phyloP scores from a whole-genome alignment of 306 rosid species.

The Hippophae rhamnoides region DNA sequence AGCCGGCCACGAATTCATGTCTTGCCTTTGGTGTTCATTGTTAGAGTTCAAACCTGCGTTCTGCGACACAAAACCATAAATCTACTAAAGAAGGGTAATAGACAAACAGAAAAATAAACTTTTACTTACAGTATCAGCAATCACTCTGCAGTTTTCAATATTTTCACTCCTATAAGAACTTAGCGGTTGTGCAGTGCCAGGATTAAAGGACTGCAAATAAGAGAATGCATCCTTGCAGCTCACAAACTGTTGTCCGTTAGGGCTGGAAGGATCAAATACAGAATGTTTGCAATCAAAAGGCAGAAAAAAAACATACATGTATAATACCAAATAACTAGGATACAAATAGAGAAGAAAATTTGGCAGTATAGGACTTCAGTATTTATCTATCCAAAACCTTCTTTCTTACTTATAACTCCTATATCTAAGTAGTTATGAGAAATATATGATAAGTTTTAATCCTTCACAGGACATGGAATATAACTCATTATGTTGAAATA shows the following conservation, averaged over 20 bases:
- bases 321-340: neutral
- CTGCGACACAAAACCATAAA: constrained; percentile 28
- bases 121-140: constrained; percentile 39
- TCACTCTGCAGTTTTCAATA: constrained; percentile 21
- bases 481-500: too few species aligned
- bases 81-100: constrained; percentile 2
- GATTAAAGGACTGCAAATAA: constrained; percentile 45
- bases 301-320: neutral
- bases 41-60: constrained; percentile 30
- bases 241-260: constrained; percentile 68
- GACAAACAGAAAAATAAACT: neutral
- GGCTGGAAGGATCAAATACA: constrained; percentile 45
- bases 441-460: too few species aligned
- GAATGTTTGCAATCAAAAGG: constrained; percentile 9
- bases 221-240: constrained; percentile 67
- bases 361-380: neutral
- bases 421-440: neutral
- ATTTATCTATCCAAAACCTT: too few species aligned
- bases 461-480: too few species aligned
- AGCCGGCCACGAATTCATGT: constrained; percentile 23
- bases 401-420: too few species aligned
- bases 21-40: constrained; percentile 34
- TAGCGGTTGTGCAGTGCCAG: constrained; percentile 17
- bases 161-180: constrained; percentile 28
- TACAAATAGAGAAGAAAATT: neutral